Evolutionary conservation across 208 protist genomes (phyloP).

Genomic region (Trypanosoma lewisi): DNA sequence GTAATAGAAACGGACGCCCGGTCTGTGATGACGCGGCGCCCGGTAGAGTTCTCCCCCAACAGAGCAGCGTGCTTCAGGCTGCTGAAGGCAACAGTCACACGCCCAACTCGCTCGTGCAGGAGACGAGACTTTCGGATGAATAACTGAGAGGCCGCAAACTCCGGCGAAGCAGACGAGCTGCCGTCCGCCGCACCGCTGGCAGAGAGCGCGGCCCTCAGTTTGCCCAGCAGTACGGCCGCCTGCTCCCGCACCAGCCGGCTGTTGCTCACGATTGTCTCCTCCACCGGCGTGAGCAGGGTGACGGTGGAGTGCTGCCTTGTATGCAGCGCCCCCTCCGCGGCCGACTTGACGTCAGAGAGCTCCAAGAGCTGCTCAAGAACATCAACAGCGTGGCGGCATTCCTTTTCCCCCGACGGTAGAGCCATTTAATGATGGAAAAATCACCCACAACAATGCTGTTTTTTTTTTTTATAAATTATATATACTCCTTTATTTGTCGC

Average conservation of each 20-base stretch:
- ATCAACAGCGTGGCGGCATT: slow-evolving; percentile 8
- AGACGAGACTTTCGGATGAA: slow-evolving; percentile 24
- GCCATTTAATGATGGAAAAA: background rate
- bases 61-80: slow-evolving; percentile 27
- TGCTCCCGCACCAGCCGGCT: slow-evolving; percentile 16
- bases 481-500: background rate
- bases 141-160: slow-evolving; percentile 13
- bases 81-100: slow-evolving; percentile 16
- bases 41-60: slow-evolving; percentile 19
- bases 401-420: slow-evolving; percentile 5
- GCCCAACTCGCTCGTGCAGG: slow-evolving; percentile 21
- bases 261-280: slow-evolving; percentile 9
- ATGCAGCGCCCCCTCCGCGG: background rate
- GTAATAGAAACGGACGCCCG: slow-evolving; percentile 17
- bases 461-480: background rate
- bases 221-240: slow-evolving; percentile 7
- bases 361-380: slow-evolving; percentile 10
- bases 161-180: background rate
- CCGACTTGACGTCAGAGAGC: slow-evolving; percentile 13
- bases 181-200: no score
- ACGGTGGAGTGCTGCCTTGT: background rate
- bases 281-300: background rate
- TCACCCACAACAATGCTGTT: background rate
- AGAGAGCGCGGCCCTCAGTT: background rate
- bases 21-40: slow-evolving; percentile 26